phyloP scores from a whole-genome alignment of 1,284 basidiomycete genomes.

The Heterobasidion occidentale region DNA sequence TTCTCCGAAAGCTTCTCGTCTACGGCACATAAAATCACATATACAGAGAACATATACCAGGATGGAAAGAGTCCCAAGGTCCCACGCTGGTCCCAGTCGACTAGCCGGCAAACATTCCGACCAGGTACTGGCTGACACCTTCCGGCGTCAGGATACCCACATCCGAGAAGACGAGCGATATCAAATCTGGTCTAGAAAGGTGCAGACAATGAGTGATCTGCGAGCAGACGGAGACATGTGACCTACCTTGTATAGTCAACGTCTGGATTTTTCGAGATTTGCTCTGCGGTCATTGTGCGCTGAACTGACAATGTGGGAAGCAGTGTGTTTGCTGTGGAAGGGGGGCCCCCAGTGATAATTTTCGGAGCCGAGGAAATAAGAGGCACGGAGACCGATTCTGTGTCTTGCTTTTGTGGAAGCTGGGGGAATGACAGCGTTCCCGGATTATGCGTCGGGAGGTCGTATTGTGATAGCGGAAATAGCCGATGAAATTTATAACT shows the following conservation, averaged over 20 bases:
- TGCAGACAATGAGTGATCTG: not conserved
- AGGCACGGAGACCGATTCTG: conserved; percentile 12
- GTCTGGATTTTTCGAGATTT: conserved; percentile 69
- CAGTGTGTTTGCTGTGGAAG: conserved; percentile 1
- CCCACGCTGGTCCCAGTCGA: not conserved
- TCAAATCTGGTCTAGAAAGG: conserved; percentile 66
- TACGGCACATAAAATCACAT: no score
- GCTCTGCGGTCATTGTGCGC: conserved; percentile 58
- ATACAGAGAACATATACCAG: no score
- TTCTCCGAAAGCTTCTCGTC: no score
- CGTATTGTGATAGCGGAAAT: conserved; percentile 95
- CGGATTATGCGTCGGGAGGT: conserved; percentile 81
- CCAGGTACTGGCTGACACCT: conserved; percentile 85
- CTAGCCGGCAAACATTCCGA: conserved; percentile 82
- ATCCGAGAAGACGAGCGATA: conserved; percentile 87
- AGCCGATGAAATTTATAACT: conserved; percentile 97
- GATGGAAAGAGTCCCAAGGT: no score
- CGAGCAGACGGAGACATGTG: not conserved
- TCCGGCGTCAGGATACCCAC: conserved; percentile 88
- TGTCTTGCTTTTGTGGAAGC: conserved; percentile 20
- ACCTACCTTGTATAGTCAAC: conserved; percentile 77
- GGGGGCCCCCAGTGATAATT: conserved; percentile 5
- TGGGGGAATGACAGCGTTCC: conserved; percentile 60
- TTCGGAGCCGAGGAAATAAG: conserved; percentile 4
- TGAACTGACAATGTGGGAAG: conserved; percentile 11